A percentile compares a stretch with the other conserved stretches of the same genome.
Conservation (phyloP, 2,329 filamentous ascomycete species). For the Fusarium nanum region DNA sequence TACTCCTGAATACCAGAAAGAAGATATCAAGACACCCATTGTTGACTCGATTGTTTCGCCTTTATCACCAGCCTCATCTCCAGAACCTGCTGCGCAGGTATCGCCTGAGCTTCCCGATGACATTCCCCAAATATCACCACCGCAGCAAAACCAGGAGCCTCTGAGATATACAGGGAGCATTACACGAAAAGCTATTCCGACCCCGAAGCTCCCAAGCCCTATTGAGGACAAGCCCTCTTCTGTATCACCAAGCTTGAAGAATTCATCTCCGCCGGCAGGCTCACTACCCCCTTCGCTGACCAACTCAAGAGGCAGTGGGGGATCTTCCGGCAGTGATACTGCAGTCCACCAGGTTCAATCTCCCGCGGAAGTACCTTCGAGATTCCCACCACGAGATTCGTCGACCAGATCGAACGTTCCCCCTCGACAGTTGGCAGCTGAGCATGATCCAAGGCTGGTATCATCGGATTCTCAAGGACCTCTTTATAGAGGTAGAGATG, state of each 20-base stretch:
- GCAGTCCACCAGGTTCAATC: constrained; percentile 32
- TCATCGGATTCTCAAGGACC: constrained; percentile 51
- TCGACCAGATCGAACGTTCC: constrained; percentile 45
- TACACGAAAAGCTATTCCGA: constrained; percentile 46
- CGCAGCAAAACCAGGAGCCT: constrained; percentile 25
- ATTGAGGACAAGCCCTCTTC: constrained; percentile 42
- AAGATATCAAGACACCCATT: constrained; percentile 55
- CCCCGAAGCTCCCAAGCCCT: constrained; percentile 34
- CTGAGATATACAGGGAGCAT: constrained; percentile 29
- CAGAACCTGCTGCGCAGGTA: constrained; percentile 50
- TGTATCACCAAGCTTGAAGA: constrained; percentile 35
- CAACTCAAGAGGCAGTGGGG: constrained; percentile 21
- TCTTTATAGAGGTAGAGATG: constrained; percentile 53
- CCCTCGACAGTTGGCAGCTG: constrained; percentile 40
- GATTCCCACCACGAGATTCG: constrained; percentile 50
- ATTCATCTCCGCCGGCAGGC: constrained; percentile 35
- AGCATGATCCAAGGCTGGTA: constrained; percentile 50
- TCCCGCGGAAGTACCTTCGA: constrained; percentile 37
- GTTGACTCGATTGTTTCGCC: constrained; percentile 56
- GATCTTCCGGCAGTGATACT: constrained; percentile 40
- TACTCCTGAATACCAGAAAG: constrained; percentile 62
- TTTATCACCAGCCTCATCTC: constrained; percentile 59
- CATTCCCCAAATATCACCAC: constrained; percentile 22
- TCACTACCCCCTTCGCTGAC: constrained; percentile 37
- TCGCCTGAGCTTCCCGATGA: constrained; percentile 54